Base-by-base conservation (phyloP, 2,329 filamentous ascomycete genomes). In the Penicillium sp. region DNA sequence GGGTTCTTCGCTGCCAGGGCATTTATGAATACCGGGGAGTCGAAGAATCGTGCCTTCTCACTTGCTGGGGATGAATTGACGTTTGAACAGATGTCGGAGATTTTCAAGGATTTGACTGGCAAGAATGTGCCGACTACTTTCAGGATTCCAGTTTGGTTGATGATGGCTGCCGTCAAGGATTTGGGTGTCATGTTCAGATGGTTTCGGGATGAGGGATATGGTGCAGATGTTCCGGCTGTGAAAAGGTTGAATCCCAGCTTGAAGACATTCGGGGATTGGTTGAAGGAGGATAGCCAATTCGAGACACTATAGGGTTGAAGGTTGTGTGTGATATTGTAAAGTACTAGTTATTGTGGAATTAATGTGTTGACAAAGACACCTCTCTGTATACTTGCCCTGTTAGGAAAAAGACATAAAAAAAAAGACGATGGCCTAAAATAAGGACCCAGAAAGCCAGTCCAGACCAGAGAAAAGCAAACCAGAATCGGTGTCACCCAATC, bases 31-130 rank as follows among this genome's bases (percentile, higher is more conserved):
- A 68, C 73, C 2, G 61, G 72, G 1, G 60, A 70, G 35, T 80
- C 71, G 62, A 69, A 70, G 31, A 69, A 71, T 33, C 66, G 65
- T 17, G 69, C 68, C 5, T 67, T 78, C 34, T 72, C 73, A 4
- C 59, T 81, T 19, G 78, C 77, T 0, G 77, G 77, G 2, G 77
- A 78, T 54, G 74, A 77, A 42, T 59, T 80, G 31, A 75, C 71
- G 0, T 73, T 73, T 48, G 66, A 68, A 0, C 65, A 77, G 51
- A 69, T 76, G 48, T 68, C 63, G 28, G 62, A 64, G 21, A 68
- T 71, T 17, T 79, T 78, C 58, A 67, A 75, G 63, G 61, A 69
- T 21, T 69, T 67, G 28, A 74, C 72, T 4, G 77, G 76, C 0
- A 60, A 66, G 31, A 62, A 68, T 3, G 62, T 75, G 15, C 74